Conservation (phyloP, 768 basidiomycete genomes). For the Lyophyllum semitale region DNA sequence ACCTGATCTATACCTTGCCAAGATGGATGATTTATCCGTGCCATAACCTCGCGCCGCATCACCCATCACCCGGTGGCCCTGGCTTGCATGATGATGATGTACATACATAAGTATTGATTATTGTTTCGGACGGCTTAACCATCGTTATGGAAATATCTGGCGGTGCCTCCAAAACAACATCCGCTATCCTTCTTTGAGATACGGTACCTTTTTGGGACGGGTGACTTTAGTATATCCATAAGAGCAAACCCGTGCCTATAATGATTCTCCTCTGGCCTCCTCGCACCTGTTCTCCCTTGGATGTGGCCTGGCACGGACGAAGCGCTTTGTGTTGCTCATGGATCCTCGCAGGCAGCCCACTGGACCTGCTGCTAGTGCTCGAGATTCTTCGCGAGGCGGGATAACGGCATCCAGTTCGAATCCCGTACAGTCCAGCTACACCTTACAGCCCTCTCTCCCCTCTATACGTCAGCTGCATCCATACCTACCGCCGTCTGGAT, state of each 20-base stretch:
- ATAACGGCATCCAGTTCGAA: conserved; percentile 23
- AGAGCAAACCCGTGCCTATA: conserved; percentile 26
- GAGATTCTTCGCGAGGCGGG: conserved; percentile 21
- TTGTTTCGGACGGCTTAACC: conserved; percentile 32
- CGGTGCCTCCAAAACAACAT: conserved; percentile 28
- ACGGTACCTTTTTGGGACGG: conserved; percentile 35
- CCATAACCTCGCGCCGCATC: conserved; percentile 25
- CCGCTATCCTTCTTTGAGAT: conserved; percentile 35
- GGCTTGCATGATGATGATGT: conserved; percentile 14
- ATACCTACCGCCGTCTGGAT: conserved; percentile 58
- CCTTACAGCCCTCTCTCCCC: conserved; percentile 48
- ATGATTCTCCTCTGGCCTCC: conserved; percentile 14
- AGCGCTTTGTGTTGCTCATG: conserved; percentile 7
- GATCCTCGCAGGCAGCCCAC: conserved; percentile 12
- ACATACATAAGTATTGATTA: conserved; percentile 28
- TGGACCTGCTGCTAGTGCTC: conserved; percentile 18
- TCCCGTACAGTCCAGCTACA: conserved; percentile 18
- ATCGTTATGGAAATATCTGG: conserved; percentile 41
- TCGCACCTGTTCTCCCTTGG: conserved; percentile 6
- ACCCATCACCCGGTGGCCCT: conserved; percentile 24
- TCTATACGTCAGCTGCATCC: conserved; percentile 72
- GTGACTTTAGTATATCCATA: conserved; percentile 31
- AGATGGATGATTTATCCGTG: conserved; percentile 11
- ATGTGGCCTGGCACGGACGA: conserved; percentile 7
- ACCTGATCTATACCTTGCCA: conserved; percentile 15